Evolutionary conservation across 176 grass and related monocot species (phyloP).

Genomic region (Triticum monococcum): DNA sequence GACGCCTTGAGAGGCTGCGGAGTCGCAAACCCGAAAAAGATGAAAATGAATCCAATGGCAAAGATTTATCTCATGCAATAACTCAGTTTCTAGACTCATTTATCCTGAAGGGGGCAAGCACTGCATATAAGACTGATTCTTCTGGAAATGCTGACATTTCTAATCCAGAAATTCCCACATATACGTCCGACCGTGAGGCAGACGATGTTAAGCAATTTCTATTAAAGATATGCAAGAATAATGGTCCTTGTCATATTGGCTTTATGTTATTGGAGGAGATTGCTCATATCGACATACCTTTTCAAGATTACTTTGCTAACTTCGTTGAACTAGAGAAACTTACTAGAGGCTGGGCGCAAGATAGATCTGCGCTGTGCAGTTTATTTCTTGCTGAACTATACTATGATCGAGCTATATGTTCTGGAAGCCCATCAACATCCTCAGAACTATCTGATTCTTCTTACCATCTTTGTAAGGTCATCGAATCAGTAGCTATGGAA

Average conservation of each 20-base stretch:
- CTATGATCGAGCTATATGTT: conserved; percentile 74
- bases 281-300: conserved; percentile 60
- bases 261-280: conserved; percentile 86
- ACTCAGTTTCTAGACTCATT: conserved; percentile 80
- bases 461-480: conserved; percentile 92
- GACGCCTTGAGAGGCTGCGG: conserved; percentile 84
- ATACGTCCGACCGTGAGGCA: conserved; percentile 57
- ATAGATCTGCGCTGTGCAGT: conserved; percentile 60
- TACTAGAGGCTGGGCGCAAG: conserved; percentile 75
- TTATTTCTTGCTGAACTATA: conserved; percentile 98
- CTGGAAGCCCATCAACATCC: conserved; percentile 53
- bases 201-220: conserved; percentile 72
- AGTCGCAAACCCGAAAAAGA: conserved; percentile 95
- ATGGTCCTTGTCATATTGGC: conserved; percentile 61
- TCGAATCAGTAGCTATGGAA: conserved; percentile 64
- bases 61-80: conserved; percentile 76
- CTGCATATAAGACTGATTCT: conserved; percentile 48
- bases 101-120: conserved; percentile 52
- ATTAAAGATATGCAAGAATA: conserved; percentile 57
- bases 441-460: conserved; percentile 66
- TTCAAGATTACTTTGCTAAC: conserved; percentile 75
- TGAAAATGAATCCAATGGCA: conserved; percentile 72
- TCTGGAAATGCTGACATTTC: conserved; percentile 43
- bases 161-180: conserved; percentile 44
- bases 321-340: conserved; percentile 76